Percentiles rank a stretch among this genome's conserved stretches.
Conservation (phyloP, 768 basidiomycete species). For the Tylopilus sp. region DNA sequence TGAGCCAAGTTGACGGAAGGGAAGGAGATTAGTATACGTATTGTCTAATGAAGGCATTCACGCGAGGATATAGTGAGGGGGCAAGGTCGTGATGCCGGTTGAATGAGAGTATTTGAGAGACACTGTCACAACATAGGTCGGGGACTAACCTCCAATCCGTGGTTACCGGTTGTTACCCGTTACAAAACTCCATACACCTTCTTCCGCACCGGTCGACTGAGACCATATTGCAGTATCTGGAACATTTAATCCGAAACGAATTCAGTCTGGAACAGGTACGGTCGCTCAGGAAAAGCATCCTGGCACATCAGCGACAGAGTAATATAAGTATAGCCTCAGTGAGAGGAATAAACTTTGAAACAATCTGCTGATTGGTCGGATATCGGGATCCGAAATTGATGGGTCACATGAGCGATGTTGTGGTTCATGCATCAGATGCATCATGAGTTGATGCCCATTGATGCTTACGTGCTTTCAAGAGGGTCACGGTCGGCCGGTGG, state of each 20-base stretch:
- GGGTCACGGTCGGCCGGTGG: neutral
- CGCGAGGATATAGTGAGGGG: neutral
- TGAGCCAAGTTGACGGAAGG: neutral
- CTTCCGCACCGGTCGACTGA: neutral
- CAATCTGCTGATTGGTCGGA: too few relatives aligned
- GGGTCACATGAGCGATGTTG: neutral
- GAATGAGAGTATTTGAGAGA: conserved; percentile 1
- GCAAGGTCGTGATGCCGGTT: neutral
- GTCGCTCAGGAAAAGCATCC: neutral
- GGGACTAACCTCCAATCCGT: too few relatives aligned
- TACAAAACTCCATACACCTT: neutral
- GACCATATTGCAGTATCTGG: neutral
- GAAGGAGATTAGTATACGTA: conserved; percentile 28
- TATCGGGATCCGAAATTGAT: neutral
- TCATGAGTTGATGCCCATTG: neutral
- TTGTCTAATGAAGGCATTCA: conserved; percentile 27
- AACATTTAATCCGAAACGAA: neutral
- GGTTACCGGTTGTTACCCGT: neutral
- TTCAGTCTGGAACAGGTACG: neutral
- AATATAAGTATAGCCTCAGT: too few relatives aligned
- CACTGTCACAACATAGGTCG: too few relatives aligned
- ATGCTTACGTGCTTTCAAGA: neutral
- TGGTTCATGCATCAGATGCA: neutral
- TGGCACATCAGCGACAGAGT: neutral
- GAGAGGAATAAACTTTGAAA: too few relatives aligned